A percentile compares a stretch with the other conserved stretches of the same genome.
Conservation (phyloP, 2,329 filamentous ascomycete species). For the Torrubiellomyces zombiae region DNA sequence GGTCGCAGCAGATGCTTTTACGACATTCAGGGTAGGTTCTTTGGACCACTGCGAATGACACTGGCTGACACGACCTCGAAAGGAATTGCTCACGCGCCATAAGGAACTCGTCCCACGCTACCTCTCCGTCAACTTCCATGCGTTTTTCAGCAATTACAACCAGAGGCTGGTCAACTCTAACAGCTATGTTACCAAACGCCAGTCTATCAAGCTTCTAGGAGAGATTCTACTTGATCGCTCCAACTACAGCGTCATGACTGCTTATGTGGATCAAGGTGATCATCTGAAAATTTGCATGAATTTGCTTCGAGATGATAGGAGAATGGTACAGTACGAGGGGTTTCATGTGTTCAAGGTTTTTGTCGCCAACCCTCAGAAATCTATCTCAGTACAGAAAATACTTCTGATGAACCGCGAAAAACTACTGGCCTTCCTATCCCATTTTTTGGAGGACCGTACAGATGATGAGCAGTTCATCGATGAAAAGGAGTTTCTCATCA, state of each 20-base stretch:
- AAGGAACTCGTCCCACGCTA: slow-evolving; percentile 83
- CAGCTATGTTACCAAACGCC: slow-evolving; percentile 93
- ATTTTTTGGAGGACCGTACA: slow-evolving; percentile 84
- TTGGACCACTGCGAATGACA: background rate
- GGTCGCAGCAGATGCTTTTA: slow-evolving; percentile 93
- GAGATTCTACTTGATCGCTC: slow-evolving; percentile 88
- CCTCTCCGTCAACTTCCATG: slow-evolving; percentile 73
- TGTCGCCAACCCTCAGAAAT: slow-evolving; percentile 96
- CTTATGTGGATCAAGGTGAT: slow-evolving; percentile 87
- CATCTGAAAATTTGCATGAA: slow-evolving; percentile 99
- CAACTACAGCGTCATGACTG: slow-evolving; percentile 97
- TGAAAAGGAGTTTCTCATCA: slow-evolving; percentile 91
- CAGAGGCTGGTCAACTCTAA: slow-evolving; percentile 73
- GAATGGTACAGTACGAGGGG: slow-evolving; percentile 98
- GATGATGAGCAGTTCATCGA: slow-evolving; percentile 98
- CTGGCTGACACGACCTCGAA: slow-evolving; percentile 1
- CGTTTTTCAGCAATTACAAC: slow-evolving; percentile 90
- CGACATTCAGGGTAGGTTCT: slow-evolving; percentile 68
- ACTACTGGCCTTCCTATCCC: slow-evolving; percentile 72
- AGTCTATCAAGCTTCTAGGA: slow-evolving; percentile 92
- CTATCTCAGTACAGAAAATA: slow-evolving; percentile 87
- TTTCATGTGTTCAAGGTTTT: slow-evolving; percentile 99
- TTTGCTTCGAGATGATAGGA: slow-evolving; percentile 79
- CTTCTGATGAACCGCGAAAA: slow-evolving; percentile 92
- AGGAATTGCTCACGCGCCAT: slow-evolving; percentile 91